A percentile compares a stretch with the other conserved stretches of the same genome.
Conservation (phyloP, 2,329 filamentous ascomycete species). For the Trichoderma pleuroti region DNA sequence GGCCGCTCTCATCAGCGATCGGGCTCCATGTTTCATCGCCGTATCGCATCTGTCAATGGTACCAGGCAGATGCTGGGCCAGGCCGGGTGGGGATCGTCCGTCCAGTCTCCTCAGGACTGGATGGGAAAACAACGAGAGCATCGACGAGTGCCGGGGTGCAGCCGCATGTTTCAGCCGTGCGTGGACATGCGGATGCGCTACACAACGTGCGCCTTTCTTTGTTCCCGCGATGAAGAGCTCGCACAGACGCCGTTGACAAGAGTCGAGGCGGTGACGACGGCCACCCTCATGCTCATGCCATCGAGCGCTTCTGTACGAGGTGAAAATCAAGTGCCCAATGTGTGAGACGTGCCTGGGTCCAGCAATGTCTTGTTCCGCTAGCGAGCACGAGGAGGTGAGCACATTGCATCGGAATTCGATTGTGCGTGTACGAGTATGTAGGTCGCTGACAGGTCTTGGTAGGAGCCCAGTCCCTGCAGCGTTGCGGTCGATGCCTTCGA, state of each 20-base stretch:
- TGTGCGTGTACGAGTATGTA: not conserved
- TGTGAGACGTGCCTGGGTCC: not conserved
- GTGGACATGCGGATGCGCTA: slow-evolving; percentile 10
- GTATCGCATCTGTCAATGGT: slow-evolving; percentile 16
- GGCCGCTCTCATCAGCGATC: slow-evolving; percentile 5
- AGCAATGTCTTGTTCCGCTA: not conserved
- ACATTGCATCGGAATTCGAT: not conserved
- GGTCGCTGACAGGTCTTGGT: no score
- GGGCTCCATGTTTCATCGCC: slow-evolving; percentile 19
- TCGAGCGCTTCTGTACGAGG: not conserved
- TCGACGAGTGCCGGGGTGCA: slow-evolving; percentile 16
- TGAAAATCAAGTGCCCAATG: not conserved
- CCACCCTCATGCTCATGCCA: not conserved
- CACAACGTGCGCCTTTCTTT: slow-evolving; percentile 16
- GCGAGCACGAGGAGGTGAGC: not conserved
- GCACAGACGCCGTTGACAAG: not conserved
- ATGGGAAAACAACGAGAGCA: not conserved
- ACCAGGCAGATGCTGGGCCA: not conserved
- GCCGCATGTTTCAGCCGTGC: slow-evolving; percentile 19
- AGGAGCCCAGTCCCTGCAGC: not conserved
- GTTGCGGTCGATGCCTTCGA: not conserved
- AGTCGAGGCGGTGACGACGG: not conserved
- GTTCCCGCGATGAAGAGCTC: slow-evolving; percentile 1
- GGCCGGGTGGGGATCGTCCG: not conserved
- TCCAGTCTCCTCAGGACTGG: not conserved